Percentiles rank a stretch among this genome's conserved stretches.
phyloP scores from a whole-genome alignment of 305 asterid species.

The Plantago rigida region DNA sequence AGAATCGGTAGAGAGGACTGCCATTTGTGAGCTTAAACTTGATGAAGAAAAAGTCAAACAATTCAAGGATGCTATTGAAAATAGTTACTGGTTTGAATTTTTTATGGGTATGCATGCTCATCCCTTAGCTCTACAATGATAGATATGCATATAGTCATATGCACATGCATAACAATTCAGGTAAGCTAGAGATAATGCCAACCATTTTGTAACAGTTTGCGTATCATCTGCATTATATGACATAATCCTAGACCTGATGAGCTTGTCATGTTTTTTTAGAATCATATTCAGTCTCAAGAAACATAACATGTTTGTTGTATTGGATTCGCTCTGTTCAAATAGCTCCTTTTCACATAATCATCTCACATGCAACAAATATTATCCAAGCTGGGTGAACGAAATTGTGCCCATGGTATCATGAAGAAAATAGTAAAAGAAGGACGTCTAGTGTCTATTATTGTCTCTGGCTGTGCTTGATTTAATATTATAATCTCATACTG shows the following conservation, averaged over 20 bases:
- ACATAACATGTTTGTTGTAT: too few species aligned
- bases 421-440: too few species aligned
- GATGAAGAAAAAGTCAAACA: slow-evolving; percentile 50
- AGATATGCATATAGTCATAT: slow-evolving; percentile 1
- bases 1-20: slow-evolving; percentile 46
- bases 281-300: too few species aligned
- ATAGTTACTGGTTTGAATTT: slow-evolving; percentile 58
- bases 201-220: background rate
- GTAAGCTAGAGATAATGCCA: background rate
- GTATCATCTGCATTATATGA: too few species aligned
- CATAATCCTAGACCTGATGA: background rate
- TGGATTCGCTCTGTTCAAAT: too few species aligned
- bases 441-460: too few species aligned
- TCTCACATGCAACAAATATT: too few species aligned
- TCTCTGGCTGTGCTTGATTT: background rate
- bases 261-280: too few species aligned
- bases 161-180: background rate
- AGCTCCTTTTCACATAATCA: too few species aligned
- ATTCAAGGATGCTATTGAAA: slow-evolving; percentile 55
- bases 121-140: background rate
- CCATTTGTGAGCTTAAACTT: slow-evolving; percentile 47
- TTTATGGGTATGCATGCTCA: slow-evolving; percentile 45
- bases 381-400: background rate
- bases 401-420: slow-evolving; percentile 5
- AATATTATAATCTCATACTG: background rate